Evolutionary conservation across 148 eudicot species (phyloP).

Genomic region (Rhododendron ferrugineum): DNA sequence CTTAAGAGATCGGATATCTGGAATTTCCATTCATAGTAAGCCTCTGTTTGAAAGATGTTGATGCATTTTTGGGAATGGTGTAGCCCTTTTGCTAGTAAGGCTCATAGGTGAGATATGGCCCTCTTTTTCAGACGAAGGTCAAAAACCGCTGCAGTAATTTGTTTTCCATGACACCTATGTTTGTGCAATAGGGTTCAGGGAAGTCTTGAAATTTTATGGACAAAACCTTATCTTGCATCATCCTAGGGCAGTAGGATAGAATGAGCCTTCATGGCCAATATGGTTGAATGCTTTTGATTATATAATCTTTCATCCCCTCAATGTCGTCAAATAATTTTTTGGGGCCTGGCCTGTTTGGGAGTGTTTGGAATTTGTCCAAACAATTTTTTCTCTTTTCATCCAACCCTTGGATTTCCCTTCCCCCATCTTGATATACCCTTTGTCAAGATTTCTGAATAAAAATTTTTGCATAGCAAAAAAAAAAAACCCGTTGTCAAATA

Average conservation of each 20-base stretch:
- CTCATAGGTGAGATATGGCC: not conserved
- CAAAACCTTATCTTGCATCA: not conserved
- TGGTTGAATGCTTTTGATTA: not conserved
- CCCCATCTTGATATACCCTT: too few relatives aligned
- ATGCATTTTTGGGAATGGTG: not conserved
- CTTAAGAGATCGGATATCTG: not conserved
- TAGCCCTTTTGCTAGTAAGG: not conserved
- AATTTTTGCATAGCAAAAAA: too few relatives aligned
- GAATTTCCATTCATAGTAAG: not conserved
- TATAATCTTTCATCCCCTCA: not conserved
- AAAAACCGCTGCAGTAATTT: not conserved
- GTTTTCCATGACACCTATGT: not conserved
- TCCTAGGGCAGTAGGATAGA: not conserved
- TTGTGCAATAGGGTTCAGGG: not conserved
- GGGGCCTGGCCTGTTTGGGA: too few relatives aligned
- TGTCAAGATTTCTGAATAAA: too few relatives aligned
- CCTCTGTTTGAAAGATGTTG: not conserved
- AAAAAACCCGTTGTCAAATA: not conserved
- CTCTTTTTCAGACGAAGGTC: not conserved
- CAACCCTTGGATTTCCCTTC: too few relatives aligned
- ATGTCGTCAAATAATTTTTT: not conserved
- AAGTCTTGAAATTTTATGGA: not conserved
- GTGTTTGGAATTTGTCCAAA: too few relatives aligned
- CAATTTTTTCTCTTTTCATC: too few relatives aligned
- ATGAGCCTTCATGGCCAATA: not conserved